Percentiles rank a stretch among this genome's conserved stretches.
These are phyloP conservation scores for Quillaja saponaria DNA, from an alignment of 306 rosid genomes.

Conservation along the genomic window DNA sequence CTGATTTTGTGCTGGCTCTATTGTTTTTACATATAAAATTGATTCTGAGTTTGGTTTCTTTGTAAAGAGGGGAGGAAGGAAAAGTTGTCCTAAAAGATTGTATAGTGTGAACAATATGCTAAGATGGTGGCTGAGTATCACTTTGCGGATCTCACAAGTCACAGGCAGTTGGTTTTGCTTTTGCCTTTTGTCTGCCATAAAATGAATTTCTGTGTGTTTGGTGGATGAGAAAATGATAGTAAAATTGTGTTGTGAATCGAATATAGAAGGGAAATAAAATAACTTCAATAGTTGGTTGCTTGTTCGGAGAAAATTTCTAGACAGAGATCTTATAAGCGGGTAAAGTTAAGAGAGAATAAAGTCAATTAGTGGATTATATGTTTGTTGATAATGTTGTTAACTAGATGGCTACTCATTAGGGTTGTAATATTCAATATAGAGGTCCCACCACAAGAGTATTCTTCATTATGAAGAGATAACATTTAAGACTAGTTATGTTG, in stretches of 20 bases:
- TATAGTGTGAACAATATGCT: conserved; percentile 16
- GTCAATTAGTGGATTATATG: conserved; percentile 6
- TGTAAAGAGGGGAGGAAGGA: not conserved
- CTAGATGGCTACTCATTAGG: conserved; percentile 12
- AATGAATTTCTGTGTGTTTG: conserved; percentile 6
- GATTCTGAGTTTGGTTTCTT: not conserved
- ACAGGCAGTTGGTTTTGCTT: not conserved
- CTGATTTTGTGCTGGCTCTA: conserved; percentile 30
- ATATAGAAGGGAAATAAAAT: not conserved
- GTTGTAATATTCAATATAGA: conserved; percentile 1
- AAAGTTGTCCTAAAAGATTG: not conserved
- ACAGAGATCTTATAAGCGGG: not conserved
- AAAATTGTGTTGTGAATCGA: not conserved
- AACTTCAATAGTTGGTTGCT: conserved; percentile 18
- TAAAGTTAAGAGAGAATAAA: not conserved
- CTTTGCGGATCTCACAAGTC: conserved; percentile 39
- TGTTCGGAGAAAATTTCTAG: conserved; percentile 11
- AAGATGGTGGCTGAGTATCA: not conserved
- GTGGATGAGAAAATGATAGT: conserved; percentile 21
- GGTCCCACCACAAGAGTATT: conserved; percentile 28
- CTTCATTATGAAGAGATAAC: conserved; percentile 11
- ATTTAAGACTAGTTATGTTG: conserved; percentile 9
- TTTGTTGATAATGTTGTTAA: not conserved
- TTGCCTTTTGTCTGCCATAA: not conserved
- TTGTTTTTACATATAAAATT: conserved; percentile 20